These are phyloP conservation scores for Mycena belliarum DNA, from an alignment of 768 basidiomycete genomes.

Conservation along the genomic window DNA sequence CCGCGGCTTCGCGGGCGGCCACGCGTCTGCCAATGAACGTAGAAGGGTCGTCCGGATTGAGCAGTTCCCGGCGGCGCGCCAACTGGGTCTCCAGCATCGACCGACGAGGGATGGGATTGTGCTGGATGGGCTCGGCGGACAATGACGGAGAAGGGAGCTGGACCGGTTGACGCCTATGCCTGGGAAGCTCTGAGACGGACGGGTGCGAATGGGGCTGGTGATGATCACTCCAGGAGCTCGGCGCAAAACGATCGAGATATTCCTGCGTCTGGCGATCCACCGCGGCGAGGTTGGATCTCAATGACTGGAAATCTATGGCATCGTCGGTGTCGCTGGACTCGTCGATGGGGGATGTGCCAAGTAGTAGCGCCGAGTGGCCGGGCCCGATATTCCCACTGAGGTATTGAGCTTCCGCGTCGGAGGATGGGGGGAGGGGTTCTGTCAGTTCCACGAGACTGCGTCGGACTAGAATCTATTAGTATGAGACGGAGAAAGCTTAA, in stretches of 20 bases:
- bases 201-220: not conserved
- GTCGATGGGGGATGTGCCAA: conserved; percentile 17
- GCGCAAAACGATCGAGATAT: conserved; percentile 17
- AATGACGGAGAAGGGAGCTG: conserved; percentile 24
- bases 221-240: conserved; percentile 18
- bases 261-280: conserved; percentile 17
- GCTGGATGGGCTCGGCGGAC: conserved; percentile 18
- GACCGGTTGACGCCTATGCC: conserved; percentile 18
- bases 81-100: conserved; percentile 28
- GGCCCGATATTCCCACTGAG: conserved; percentile 35
- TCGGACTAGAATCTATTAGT: conserved; percentile 36
- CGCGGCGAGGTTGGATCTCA: conserved; percentile 15
- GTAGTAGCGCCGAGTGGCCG: conserved; percentile 29
- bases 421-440: conserved; percentile 30
- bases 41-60: conserved; percentile 33
- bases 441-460: conserved; percentile 48
- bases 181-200: conserved; percentile 12
- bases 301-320: conserved; percentile 11
- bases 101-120: conserved; percentile 23
- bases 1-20: conserved; percentile 39
- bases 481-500: not conserved
- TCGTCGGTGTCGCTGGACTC: conserved; percentile 19
- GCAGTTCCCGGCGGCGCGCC: conserved; percentile 25
- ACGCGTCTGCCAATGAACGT: conserved; percentile 43
- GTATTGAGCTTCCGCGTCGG: conserved; percentile 9